Base-by-base conservation (phyloP, 192 early-diverging fungal genomes). In the Podila minutissima region DNA sequence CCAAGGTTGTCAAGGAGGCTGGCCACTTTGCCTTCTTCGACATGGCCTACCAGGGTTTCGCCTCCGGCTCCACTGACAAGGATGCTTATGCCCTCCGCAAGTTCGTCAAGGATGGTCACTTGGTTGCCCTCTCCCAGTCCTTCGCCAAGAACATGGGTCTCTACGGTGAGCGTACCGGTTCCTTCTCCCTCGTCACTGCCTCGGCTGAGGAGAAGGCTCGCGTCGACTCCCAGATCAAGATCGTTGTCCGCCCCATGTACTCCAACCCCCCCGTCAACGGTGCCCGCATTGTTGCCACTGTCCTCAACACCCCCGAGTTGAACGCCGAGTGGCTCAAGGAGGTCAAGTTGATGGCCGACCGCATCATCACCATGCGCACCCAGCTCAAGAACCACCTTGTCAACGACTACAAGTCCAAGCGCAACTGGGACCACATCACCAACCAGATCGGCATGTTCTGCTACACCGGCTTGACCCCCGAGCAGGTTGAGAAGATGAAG, bases 121-220 rank as follows among this genome's bases (percentile, higher is more conserved):
- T 86, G 22, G 84, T 99, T 26, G 86, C 95, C 26, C 87, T 98
- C 57, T 86, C 96, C 22, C 98, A 99, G 92, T 95, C 93, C 38
- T 99, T 98, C 86, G 95, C 98, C 83, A 99, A 99, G 90, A 99
- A 99, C 91, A 94, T 99, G 92, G 98, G 98, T 62, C 91, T 99
- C 37, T 99, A 99, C 83, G 97, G 96, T 84, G 97, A 98, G 86
- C 96, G 97, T 83, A 95, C 94, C 35, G 97, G 96, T 62, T 86
- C 95, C 13, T 96, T 99, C 85, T 94, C 93, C 29, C 67, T 97
- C 62, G 93, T 99, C 48, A 88, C 89, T 53, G 88, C 84, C 57
- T 89, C 88, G 55, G 67, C 88, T 15, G 91, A 92, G 68, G 94
- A 97, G 83, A 87, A 89, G 66, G 93, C 93, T 71, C 88, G 91